Evolutionary conservation across 2,329 filamentous ascomycete genomes (phyloP).

Genomic region (Paraphaeosphaeria sporulosa): DNA sequence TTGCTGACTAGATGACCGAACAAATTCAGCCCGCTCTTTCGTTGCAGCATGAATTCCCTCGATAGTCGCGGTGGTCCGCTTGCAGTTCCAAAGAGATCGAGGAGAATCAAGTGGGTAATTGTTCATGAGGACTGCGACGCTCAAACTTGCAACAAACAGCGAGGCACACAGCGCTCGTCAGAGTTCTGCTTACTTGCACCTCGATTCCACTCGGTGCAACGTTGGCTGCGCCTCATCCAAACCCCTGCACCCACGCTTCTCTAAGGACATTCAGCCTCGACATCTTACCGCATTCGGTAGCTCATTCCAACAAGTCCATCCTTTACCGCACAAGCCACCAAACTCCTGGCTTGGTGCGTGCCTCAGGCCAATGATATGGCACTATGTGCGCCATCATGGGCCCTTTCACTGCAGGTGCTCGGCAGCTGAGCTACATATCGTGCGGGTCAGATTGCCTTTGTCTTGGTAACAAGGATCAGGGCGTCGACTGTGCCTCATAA

Average conservation of each 20-base stretch:
- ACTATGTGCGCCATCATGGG: background rate
- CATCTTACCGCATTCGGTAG: background rate
- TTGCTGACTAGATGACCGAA: background rate
- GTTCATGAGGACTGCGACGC: too few relatives aligned
- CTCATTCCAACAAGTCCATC: background rate
- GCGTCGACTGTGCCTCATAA: conserved; percentile 6
- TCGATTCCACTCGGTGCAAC: background rate
- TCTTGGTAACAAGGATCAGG: background rate
- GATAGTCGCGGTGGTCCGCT: too few relatives aligned
- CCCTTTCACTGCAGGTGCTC: background rate
- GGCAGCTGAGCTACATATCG: background rate
- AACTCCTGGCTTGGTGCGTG: background rate
- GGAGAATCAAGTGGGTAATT: too few relatives aligned
- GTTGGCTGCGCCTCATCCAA: background rate
- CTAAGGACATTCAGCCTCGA: background rate
- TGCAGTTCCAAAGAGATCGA: too few relatives aligned
- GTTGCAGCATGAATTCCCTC: too few relatives aligned
- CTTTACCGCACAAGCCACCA: background rate
- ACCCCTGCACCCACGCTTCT: background rate
- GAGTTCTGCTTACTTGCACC: background rate
- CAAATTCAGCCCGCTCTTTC: too few relatives aligned
- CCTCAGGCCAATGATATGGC: background rate
- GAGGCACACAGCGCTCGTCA: background rate
- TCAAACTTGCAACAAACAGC: background rate
- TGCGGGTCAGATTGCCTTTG: conserved; percentile 4